Evolutionary conservation across 2,329 filamentous ascomycete genomes (phyloP).

Genomic region (Stenocarpella maydis): DNA sequence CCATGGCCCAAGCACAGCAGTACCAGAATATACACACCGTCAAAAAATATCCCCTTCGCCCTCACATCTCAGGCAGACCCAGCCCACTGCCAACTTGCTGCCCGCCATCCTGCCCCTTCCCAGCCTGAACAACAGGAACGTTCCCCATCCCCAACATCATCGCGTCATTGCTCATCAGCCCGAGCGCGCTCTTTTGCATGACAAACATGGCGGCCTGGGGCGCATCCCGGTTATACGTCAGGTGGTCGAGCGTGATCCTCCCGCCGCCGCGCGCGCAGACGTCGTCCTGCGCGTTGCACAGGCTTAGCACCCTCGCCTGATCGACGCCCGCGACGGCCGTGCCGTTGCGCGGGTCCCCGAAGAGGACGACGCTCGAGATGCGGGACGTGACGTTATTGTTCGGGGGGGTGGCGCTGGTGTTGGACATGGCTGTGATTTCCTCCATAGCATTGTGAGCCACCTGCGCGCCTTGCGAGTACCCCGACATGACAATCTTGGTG

Average conservation of each 20-base stretch:
- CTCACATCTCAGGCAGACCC: slow-evolving; percentile 10
- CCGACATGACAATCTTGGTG: slow-evolving; percentile 50
- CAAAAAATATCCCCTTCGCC: too few relatives aligned
- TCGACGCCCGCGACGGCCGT: slow-evolving; percentile 29
- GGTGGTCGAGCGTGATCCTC: slow-evolving; percentile 40
- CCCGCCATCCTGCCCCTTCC: slow-evolving; percentile 9
- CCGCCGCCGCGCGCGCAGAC: slow-evolving; percentile 37
- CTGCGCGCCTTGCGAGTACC: slow-evolving; percentile 42
- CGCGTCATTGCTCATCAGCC: slow-evolving; percentile 39
- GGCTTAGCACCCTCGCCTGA: slow-evolving; percentile 17
- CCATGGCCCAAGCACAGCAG: background rate
- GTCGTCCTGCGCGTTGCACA: slow-evolving; percentile 32
- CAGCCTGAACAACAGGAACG: slow-evolving; percentile 24
- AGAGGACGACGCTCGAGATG: slow-evolving; percentile 28
- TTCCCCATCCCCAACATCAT: slow-evolving; percentile 39
- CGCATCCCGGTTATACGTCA: slow-evolving; percentile 40
- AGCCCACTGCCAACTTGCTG: slow-evolving; percentile 24
- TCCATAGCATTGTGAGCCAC: slow-evolving; percentile 39
- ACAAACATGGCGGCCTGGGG: slow-evolving; percentile 41
- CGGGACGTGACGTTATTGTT: slow-evolving; percentile 7
- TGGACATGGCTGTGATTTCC: slow-evolving; percentile 17
- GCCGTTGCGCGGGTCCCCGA: slow-evolving; percentile 35
- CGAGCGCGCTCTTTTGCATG: slow-evolving; percentile 40
- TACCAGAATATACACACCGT: background rate
- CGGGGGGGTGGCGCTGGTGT: background rate